Evolutionary conservation across 192 early-diverging fungal genomes (phyloP).

Genomic region (Linnemannia exigua): DNA sequence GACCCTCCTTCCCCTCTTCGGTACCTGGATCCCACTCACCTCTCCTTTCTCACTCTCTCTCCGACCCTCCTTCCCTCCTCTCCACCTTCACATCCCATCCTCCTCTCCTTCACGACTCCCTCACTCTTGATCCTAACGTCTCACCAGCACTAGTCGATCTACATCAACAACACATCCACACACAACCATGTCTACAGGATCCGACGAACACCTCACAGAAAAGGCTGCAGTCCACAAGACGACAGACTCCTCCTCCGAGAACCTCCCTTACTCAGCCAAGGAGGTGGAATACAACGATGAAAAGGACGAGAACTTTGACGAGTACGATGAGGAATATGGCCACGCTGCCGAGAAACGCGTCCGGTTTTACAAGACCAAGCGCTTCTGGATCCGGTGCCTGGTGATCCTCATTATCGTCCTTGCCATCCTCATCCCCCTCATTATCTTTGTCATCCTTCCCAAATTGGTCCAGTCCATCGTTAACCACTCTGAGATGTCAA

Average conservation of each 20-base stretch:
- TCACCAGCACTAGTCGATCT: not conserved
- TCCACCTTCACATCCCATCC: not conserved
- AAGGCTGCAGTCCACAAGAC: not conserved
- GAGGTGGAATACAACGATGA: slow-evolving; percentile 47
- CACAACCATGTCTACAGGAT: slow-evolving; percentile 28
- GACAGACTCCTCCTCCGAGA: slow-evolving; percentile 7
- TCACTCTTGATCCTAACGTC: not conserved
- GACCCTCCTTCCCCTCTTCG: not conserved
- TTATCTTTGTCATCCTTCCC: slow-evolving; percentile 67
- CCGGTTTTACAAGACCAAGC: slow-evolving; percentile 62
- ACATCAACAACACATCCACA: not conserved
- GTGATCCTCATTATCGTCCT: slow-evolving; percentile 55
- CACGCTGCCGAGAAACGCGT: slow-evolving; percentile 36
- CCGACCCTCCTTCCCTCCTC: not conserved
- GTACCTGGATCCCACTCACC: slow-evolving; percentile 2
- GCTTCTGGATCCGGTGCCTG: slow-evolving; percentile 63
- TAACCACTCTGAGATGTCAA: slow-evolving; percentile 58
- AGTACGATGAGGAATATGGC: slow-evolving; percentile 41
- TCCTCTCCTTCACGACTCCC: not conserved
- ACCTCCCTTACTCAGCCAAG: slow-evolving; percentile 37
- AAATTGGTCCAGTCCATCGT: slow-evolving; percentile 62
- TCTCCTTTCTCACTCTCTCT: too few species aligned
- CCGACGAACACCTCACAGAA: slow-evolving; percentile 41
- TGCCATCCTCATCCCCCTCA: slow-evolving; percentile 59
- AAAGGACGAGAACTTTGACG: slow-evolving; percentile 20